phyloP scores from a whole-genome alignment of 1,284 basidiomycete genomes.

The Phaffia rhodozyma region DNA sequence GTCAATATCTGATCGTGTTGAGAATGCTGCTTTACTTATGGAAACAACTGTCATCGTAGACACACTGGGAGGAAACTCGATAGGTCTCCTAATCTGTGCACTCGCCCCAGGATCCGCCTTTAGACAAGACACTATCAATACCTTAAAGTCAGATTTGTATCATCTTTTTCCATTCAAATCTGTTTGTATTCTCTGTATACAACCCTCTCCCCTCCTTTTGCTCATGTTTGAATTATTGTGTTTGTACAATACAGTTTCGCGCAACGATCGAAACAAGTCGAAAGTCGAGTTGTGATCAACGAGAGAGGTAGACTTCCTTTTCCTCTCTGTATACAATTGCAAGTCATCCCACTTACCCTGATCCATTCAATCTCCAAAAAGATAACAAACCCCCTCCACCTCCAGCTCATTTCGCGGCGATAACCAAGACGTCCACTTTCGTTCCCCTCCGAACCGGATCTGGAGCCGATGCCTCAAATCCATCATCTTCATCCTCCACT shows the following conservation, averaged over 20 bases:
- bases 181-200: constrained; percentile 4
- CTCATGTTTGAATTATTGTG: not conserved
- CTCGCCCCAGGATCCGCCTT: constrained; percentile 66
- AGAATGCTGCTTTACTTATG: not conserved
- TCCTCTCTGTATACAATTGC: not conserved
- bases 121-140: constrained; percentile 71
- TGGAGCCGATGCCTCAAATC: constrained; percentile 25
- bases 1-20: no score
- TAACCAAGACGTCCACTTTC: constrained; percentile 32
- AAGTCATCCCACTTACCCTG: not conserved
- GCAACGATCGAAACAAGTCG: constrained; percentile 61
- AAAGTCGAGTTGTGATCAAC: constrained; percentile 61
- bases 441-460: constrained; percentile 40
- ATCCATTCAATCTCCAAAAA: constrained; percentile 21
- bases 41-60: constrained; percentile 30
- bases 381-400: constrained; percentile 44
- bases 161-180: constrained; percentile 21
- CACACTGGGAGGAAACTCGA: constrained; percentile 61
- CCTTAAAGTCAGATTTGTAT: not conserved
- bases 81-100: constrained; percentile 68
- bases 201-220: constrained; percentile 3
- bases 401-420: constrained; percentile 51
- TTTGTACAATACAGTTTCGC: constrained; percentile 48
- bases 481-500: constrained; percentile 22
- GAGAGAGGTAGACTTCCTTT: constrained; percentile 44